These are phyloP conservation scores for Tolypocladium endophyticum DNA, from an alignment of 2,329 filamentous ascomycete species.

Conservation along the genomic window DNA sequence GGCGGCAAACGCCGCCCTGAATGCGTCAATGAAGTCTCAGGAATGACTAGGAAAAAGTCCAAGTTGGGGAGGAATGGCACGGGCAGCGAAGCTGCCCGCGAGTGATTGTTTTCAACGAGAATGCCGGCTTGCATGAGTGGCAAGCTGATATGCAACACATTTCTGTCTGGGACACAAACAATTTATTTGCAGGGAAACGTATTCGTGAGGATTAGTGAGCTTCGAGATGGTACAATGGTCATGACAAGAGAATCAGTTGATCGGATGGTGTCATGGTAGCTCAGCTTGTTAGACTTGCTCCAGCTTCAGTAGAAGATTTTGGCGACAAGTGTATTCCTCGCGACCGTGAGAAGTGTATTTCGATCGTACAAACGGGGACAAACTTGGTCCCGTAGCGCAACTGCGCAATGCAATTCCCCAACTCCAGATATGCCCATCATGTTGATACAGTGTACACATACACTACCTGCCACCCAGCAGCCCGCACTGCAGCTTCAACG, in stretches of 20 bases:
- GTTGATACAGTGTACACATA: conserved; percentile 16
- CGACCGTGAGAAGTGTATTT: neutral
- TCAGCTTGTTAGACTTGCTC: neutral
- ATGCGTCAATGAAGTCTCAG: neutral
- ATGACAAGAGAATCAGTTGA: neutral
- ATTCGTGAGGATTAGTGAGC: neutral
- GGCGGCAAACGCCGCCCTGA: neutral
- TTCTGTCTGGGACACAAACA: neutral
- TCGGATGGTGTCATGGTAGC: neutral
- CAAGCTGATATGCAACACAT: neutral
- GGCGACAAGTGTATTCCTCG: neutral
- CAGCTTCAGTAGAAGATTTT: neutral
- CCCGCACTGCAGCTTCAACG: neutral
- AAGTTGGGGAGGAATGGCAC: neutral
- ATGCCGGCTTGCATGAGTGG: neutral
- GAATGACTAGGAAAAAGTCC: conserved; percentile 1
- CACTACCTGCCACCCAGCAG: neutral
- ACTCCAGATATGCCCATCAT: conserved; percentile 19
- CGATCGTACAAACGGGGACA: conserved; percentile 1
- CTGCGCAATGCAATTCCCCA: conserved; percentile 10
- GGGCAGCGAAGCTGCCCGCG: too few relatives aligned
- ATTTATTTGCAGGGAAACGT: neutral
- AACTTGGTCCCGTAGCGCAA: conserved; percentile 3
- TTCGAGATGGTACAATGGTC: too few relatives aligned
- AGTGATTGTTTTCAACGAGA: neutral